Percentiles rank a stretch among this genome's conserved stretches.
These are phyloP conservation scores for Cercophora sp. DNA, from an alignment of 495 filamentous ascomycete species.

Conservation along the genomic window DNA sequence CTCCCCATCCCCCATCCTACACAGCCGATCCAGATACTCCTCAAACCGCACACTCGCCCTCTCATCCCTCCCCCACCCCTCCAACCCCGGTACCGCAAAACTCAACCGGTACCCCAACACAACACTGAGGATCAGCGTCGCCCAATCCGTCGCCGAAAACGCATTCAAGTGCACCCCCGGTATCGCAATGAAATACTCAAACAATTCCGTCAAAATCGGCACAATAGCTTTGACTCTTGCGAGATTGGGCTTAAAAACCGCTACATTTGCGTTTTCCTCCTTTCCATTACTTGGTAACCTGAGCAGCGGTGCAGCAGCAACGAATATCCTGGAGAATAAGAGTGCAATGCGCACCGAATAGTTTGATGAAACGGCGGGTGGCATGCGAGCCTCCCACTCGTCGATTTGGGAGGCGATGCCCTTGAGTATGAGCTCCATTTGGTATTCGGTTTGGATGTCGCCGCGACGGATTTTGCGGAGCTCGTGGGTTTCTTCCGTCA, in stretches of 20 bases:
- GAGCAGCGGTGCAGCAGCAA: slow-evolving; percentile 36
- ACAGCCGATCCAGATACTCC: slow-evolving; percentile 27
- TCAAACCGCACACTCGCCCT: slow-evolving; percentile 30
- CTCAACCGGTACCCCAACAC: slow-evolving; percentile 41
- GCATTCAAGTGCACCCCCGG: slow-evolving; percentile 21
- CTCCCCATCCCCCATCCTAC: slow-evolving; percentile 14
- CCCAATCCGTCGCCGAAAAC: slow-evolving; percentile 33
- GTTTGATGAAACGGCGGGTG: slow-evolving; percentile 19
- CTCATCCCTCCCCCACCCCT: slow-evolving; percentile 31
- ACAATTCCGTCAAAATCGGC: slow-evolving; percentile 21
- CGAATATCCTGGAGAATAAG: slow-evolving; percentile 32
- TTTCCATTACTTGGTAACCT: slow-evolving; percentile 15
- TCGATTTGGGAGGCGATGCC: slow-evolving; percentile 40
- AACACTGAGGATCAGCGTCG: slow-evolving; percentile 30
- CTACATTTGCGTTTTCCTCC: background rate
- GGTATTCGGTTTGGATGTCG: slow-evolving; percentile 29
- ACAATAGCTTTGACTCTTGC: slow-evolving; percentile 9
- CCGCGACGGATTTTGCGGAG: slow-evolving; percentile 21
- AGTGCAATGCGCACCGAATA: slow-evolving; percentile 29
- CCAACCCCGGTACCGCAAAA: slow-evolving; percentile 34
- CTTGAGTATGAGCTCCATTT: slow-evolving; percentile 35
- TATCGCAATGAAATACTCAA: slow-evolving; percentile 28
- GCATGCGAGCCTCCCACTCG: slow-evolving; percentile 36
- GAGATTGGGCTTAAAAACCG: slow-evolving; percentile 16
- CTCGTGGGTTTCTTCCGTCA: slow-evolving; percentile 35